A percentile compares a stretch with the other conserved stretches of the same genome.
Evolutionary conservation across 176 grass and related monocot species (phyloP).

Genomic region (Oryza rufipogon): DNA sequence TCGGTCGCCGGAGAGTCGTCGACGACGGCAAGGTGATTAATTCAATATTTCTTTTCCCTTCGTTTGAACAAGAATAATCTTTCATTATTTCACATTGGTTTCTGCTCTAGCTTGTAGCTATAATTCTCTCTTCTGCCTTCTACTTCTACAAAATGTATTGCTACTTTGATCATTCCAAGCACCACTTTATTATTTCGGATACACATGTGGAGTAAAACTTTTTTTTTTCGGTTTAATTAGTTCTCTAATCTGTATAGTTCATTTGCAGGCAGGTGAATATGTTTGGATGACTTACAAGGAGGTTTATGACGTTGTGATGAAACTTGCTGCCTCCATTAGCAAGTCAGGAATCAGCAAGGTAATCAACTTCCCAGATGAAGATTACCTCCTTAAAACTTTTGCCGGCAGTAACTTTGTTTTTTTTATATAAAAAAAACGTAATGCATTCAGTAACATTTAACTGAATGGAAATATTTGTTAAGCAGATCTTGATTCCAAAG

Average conservation of each 20-base stretch:
- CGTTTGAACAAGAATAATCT: neutral
- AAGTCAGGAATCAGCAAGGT: constrained; percentile 73
- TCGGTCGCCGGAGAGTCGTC: constrained; percentile 58
- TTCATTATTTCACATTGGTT: neutral
- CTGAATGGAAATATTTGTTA: no score
- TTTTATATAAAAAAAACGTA: no score
- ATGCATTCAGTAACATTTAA: no score
- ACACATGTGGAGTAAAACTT: neutral
- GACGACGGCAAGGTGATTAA: constrained; percentile 67
- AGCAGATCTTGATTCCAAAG: no score
- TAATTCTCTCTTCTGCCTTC: neutral
- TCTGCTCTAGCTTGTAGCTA: neutral
- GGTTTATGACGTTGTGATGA: constrained; percentile 57
- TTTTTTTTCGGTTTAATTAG: neutral
- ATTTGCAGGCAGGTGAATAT: constrained; percentile 67
- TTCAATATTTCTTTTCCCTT: neutral
- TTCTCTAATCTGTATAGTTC: neutral
- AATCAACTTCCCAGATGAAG: neutral
- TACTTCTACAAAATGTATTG: neutral
- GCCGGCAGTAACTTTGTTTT: no score
- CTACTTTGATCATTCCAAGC: neutral
- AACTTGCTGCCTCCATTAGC: constrained; percentile 64
- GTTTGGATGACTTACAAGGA: constrained; percentile 75
- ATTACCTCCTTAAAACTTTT: neutral
- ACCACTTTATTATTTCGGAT: neutral